Base-by-base conservation (phyloP, 2,329 filamentous ascomycete species). In the Cladosporium sphaerospermum region DNA sequence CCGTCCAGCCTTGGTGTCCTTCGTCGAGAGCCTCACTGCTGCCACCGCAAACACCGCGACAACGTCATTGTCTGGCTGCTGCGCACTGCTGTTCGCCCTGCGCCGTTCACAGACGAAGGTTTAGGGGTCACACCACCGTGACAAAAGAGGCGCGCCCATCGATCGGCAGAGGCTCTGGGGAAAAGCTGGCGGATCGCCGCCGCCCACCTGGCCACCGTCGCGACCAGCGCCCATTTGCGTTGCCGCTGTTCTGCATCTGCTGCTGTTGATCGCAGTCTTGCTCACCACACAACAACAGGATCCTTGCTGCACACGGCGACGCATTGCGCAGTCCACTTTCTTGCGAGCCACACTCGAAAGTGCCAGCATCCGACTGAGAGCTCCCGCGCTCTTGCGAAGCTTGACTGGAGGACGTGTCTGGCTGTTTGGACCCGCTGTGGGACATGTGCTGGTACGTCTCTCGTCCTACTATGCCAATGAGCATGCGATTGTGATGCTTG, bases 151-250 rank as follows among this genome's bases (percentile, higher is more conserved):
- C 23, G 18, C 34, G 31, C 36, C 16, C 36, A 39, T 32, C 37
- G 50, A 53, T 53, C 50, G 42, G 36, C 50, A 46, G 50, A n/a
- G 50, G 50, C 50, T 53, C 49, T 31, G 33, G 33, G 8, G 43
- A 39, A 28, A 39, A 39, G 36, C 36, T 39, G 36, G 36, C 23
- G 36, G 36, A 39, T 39, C 36, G 31, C 28, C 48, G 41, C 19
- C 13, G 40, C 34, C 34, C 34, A 37, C 34, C 10, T 41, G n/a
- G 14, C 39, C 9, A 41, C 39, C 14, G 14, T 8, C 11, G 7
- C 13, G 13, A 9, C 11, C 39, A n/a, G 18, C 16, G 16, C 39
- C 14, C 18, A 16, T 41, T 9, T 37, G 11, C 34, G 9, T 37
- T 37, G 10, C 34, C 34, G 34, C 9, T 9, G 7, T 28, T 28